These are phyloP conservation scores for Phytopythium ostracodes DNA, from an alignment of 352 stramenopile species.

Conservation along the genomic window DNA sequence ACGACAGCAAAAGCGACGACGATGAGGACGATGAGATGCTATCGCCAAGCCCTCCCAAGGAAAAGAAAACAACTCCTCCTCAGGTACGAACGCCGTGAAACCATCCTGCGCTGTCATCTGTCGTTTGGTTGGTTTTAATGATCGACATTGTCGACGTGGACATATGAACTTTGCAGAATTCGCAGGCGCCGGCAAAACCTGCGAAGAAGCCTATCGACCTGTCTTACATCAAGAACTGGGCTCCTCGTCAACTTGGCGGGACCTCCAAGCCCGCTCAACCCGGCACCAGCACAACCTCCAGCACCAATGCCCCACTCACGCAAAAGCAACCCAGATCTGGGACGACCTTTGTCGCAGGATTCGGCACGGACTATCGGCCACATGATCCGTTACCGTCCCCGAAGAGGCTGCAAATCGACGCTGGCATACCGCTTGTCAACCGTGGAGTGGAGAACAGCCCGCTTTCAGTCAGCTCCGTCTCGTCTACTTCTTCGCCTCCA, in stretches of 20 bases:
- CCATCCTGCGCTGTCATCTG: neutral
- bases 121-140: neutral
- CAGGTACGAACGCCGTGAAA: neutral
- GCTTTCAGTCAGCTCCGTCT: constrained; percentile 43
- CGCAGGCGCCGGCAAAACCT: neutral
- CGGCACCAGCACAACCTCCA: neutral
- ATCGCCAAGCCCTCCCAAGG: constrained; percentile 11
- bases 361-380: neutral
- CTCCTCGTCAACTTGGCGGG: constrained; percentile 15
- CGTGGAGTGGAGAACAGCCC: constrained; percentile 30
- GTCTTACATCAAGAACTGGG: constrained; percentile 47
- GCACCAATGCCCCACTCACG: neutral
- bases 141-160: no score
- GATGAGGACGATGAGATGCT: constrained; percentile 44
- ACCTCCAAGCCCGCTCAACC: neutral
- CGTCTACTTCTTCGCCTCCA: constrained; percentile 50
- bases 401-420: constrained; percentile 37
- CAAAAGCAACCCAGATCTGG: neutral
- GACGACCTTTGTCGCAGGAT: constrained; percentile 1
- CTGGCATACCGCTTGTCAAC: constrained; percentile 14
- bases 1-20: constrained; percentile 19
- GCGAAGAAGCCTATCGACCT: constrained; percentile 12
- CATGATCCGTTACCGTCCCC: constrained; percentile 42
- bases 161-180: neutral
- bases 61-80: constrained; percentile 14